A percentile compares a stretch with the other conserved stretches of the same genome.
These are phyloP conservation scores for Penicillium sp. DNA, from an alignment of 2,329 filamentous ascomycete genomes.

Conservation along the genomic window DNA sequence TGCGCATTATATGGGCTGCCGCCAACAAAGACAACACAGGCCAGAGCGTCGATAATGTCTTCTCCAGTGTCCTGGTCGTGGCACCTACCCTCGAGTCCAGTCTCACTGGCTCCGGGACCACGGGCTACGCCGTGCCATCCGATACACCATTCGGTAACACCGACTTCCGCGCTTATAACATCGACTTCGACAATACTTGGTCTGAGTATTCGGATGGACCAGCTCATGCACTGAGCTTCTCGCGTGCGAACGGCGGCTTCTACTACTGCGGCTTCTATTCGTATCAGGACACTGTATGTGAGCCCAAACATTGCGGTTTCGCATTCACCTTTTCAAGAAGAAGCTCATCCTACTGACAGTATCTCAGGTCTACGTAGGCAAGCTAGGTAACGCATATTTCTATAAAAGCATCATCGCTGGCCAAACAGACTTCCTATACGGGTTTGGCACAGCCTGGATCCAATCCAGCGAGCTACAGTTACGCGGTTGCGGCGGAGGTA, in stretches of 20 bases:
- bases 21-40: conserved; percentile 52
- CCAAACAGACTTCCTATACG: conserved; percentile 69
- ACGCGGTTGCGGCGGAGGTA: conserved; percentile 64
- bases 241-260: conserved; percentile 66
- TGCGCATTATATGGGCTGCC: conserved; percentile 60
- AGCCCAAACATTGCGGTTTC: background rate
- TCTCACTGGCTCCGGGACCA: conserved; percentile 62
- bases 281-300: conserved; percentile 63
- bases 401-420: conserved; percentile 62
- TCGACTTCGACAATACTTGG: conserved; percentile 65
- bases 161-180: conserved; percentile 67
- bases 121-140: conserved; percentile 60
- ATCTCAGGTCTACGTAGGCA: conserved; percentile 60
- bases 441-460: conserved; percentile 66
- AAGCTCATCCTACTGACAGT: background rate
- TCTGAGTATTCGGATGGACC: conserved; percentile 57
- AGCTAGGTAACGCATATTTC: conserved; percentile 67
- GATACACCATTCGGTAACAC: conserved; percentile 64
- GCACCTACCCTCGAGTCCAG: conserved; percentile 65
- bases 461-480: conserved; percentile 56
- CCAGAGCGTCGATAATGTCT: conserved; percentile 58
- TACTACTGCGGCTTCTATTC: conserved; percentile 67
- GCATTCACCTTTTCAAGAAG: background rate
- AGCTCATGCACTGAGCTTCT: conserved; percentile 61
- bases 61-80: conserved; percentile 62